These are phyloP conservation scores for Phytopythium montanum DNA, from an alignment of 352 stramenopile species.

Conservation along the genomic window DNA sequence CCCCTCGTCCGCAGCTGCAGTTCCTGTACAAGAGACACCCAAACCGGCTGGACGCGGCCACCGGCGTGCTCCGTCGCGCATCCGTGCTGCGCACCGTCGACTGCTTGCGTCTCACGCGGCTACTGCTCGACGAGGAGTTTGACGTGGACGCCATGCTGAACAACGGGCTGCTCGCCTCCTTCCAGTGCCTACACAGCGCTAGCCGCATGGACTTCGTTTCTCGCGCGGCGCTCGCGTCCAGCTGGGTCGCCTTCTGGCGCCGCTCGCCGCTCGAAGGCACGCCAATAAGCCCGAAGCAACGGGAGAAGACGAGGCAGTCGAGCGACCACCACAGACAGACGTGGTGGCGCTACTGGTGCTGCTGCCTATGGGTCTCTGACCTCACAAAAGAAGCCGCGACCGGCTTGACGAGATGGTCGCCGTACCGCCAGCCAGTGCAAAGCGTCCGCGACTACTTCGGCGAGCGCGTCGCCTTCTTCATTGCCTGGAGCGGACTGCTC, in stretches of 20 bases:
- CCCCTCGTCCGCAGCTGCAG: slow-evolving; percentile 41
- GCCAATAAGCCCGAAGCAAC: neutral
- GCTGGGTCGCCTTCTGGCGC: slow-evolving; percentile 63
- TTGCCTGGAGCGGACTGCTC: slow-evolving; percentile 86
- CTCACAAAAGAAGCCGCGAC: neutral
- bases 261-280: slow-evolving; percentile 31
- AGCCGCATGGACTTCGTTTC: slow-evolving; percentile 49
- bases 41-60: slow-evolving; percentile 40
- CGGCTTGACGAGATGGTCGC: slow-evolving; percentile 16
- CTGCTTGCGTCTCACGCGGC: slow-evolving; percentile 40
- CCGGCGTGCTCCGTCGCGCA: slow-evolving; percentile 33
- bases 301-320: neutral
- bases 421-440: slow-evolving; percentile 75
- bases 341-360: neutral
- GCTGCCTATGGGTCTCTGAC: neutral
- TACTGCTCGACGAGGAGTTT: slow-evolving; percentile 48
- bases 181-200: slow-evolving; percentile 51
- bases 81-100: slow-evolving; percentile 60
- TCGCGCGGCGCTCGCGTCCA: slow-evolving; percentile 22
- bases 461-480: slow-evolving; percentile 88
- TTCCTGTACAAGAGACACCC: slow-evolving; percentile 67
- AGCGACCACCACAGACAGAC: neutral
- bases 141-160: slow-evolving; percentile 28
- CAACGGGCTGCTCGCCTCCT: slow-evolving; percentile 20
- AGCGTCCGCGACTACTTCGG: slow-evolving; percentile 85